A percentile compares a stretch with the other conserved stretches of the same genome.
These are phyloP conservation scores for Ramaria rubella DNA, from an alignment of 768 basidiomycete genomes.

Conservation along the genomic window DNA sequence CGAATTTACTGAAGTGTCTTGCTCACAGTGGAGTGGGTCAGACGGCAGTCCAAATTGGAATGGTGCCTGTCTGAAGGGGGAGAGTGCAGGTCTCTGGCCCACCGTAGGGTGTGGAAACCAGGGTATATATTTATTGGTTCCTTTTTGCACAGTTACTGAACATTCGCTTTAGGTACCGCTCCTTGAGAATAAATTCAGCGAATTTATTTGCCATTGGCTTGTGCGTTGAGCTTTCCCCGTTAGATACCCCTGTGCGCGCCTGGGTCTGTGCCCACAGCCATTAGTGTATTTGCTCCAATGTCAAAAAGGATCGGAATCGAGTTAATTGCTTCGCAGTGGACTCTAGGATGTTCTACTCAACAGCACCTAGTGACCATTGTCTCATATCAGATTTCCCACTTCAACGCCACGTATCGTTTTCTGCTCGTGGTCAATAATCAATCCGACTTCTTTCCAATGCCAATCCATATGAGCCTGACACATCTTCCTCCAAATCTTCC, in stretches of 20 bases:
- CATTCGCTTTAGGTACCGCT: neutral
- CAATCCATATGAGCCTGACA: conserved; percentile 8
- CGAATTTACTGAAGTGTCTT: conserved; percentile 48
- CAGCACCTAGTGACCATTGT: too few species aligned
- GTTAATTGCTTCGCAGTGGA: too few species aligned
- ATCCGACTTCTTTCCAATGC: conserved; percentile 6
- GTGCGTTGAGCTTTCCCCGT: too few species aligned
- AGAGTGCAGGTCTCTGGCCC: conserved; percentile 47
- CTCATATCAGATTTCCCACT: neutral
- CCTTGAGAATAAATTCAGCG: neutral
- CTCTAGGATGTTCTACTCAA: too few species aligned
- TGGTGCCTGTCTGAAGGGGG: conserved; percentile 46
- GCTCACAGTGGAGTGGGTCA: conserved; percentile 51
- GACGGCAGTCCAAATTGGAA: conserved; percentile 40
- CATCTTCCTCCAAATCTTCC: conserved; percentile 7
- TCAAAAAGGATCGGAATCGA: too few species aligned
- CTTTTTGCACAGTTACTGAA: neutral
- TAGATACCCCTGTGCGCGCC: too few species aligned
- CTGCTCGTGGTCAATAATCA: conserved; percentile 2
- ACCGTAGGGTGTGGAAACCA: conserved; percentile 46
- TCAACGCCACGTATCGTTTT: neutral
- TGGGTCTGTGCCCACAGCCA: too few species aligned
- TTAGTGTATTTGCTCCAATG: too few species aligned
- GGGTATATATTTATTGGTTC: conserved; percentile 28
- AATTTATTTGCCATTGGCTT: too few species aligned